Evolutionary conservation across 139 green algal genomes (phyloP).

Genomic region (Edaphochlamys debaryana): DNA sequence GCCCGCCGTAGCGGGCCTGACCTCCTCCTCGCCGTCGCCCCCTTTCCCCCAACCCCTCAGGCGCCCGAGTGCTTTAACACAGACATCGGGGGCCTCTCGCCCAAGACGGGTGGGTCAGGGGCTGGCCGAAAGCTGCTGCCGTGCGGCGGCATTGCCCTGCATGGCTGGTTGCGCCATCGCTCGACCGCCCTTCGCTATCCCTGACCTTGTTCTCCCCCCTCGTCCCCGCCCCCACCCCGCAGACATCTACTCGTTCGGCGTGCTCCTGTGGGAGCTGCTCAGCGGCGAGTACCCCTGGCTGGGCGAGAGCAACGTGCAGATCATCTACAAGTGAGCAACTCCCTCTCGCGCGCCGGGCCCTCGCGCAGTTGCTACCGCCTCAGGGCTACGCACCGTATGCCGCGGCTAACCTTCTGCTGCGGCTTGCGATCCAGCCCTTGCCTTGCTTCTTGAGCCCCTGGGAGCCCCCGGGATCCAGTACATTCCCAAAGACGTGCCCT

Average conservation of each 20-base stretch:
- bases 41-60: too few relatives aligned
- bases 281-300: slow-evolving; percentile 55
- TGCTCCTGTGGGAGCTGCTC: slow-evolving; percentile 80
- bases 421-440: too few relatives aligned
- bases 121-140: too few relatives aligned
- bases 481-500: too few relatives aligned
- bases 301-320: slow-evolving; percentile 46
- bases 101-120: slow-evolving; percentile 1
- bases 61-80: slow-evolving; percentile 33
- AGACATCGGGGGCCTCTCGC: slow-evolving; percentile 16
- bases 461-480: too few relatives aligned
- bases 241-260: slow-evolving; percentile 47
- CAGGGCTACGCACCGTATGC: not conserved
- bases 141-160: too few relatives aligned
- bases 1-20: too few relatives aligned
- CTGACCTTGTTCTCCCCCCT: not conserved
- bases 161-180: too few relatives aligned
- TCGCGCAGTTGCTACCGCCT: too few relatives aligned
- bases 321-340: slow-evolving; percentile 52
- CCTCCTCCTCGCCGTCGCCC: too few relatives aligned
- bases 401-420: not conserved
- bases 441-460: not conserved
- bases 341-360: too few relatives aligned
- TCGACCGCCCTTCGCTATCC: too few relatives aligned
- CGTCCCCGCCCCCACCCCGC: slow-evolving; percentile 43